Evolutionary conservation across 352 stramenopile genomes (phyloP).

Genomic region (Phytophthora meadii): DNA sequence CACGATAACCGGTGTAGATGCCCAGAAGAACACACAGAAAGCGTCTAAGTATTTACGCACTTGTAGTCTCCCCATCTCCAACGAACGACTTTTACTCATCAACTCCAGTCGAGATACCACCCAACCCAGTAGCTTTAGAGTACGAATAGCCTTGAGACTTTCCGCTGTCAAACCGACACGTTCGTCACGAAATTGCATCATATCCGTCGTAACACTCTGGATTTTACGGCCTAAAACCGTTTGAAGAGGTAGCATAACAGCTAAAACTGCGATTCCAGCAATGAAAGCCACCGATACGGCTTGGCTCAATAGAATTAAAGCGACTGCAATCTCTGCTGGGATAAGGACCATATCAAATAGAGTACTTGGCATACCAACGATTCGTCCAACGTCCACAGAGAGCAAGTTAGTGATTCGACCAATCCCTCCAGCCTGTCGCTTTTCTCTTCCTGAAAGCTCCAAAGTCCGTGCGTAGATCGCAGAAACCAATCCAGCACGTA

Average conservation of each 20-base stretch:
- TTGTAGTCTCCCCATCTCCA: constrained; percentile 75
- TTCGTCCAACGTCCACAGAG: constrained; percentile 77
- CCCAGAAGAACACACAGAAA: constrained; percentile 93
- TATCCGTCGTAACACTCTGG: constrained; percentile 65
- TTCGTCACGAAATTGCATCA: constrained; percentile 86
- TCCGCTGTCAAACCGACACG: constrained; percentile 76
- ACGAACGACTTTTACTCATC: constrained; percentile 56
- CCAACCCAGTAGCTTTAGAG: constrained; percentile 85
- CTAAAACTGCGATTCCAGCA: constrained; percentile 75
- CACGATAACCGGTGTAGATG: constrained; percentile 87
- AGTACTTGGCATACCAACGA: constrained; percentile 72
- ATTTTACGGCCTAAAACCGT: constrained; percentile 81
- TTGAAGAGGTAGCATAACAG: constrained; percentile 88
- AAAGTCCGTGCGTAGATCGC: constrained; percentile 78
- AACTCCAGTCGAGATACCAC: constrained; percentile 48
- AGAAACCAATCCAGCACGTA: constrained; percentile 70
- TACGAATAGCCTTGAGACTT: constrained; percentile 73
- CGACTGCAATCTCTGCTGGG: constrained; percentile 75
- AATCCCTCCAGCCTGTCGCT: constrained; percentile 45
- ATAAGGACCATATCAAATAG: constrained; percentile 88
- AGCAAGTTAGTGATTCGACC: constrained; percentile 81
- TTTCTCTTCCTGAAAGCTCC: constrained; percentile 39
- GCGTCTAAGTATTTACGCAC: constrained; percentile 90
- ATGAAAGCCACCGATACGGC: constrained; percentile 89
- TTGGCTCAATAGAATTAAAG: constrained; percentile 72